Evolutionary conservation across 352 stramenopile species (phyloP).

Genomic region (Phytophthora ramorum): DNA sequence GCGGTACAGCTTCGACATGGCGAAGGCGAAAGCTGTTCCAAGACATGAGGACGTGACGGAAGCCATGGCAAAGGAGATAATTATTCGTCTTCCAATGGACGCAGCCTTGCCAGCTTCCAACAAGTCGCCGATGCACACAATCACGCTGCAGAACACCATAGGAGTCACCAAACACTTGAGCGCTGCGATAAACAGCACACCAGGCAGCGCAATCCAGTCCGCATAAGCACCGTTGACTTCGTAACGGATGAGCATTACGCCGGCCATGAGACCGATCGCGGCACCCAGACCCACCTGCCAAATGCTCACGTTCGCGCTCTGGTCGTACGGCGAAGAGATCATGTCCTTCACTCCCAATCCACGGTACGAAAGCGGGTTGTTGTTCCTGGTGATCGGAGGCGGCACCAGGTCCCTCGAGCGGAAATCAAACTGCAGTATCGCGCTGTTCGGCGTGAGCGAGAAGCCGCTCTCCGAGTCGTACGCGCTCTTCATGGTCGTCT

Average conservation of each 20-base stretch:
- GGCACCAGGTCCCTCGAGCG: slow-evolving; percentile 26
- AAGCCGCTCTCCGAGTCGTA: slow-evolving; percentile 42
- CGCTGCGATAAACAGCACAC: slow-evolving; percentile 65
- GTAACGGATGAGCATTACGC: slow-evolving; percentile 50
- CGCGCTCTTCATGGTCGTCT: slow-evolving; percentile 35
- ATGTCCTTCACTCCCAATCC: slow-evolving; percentile 55
- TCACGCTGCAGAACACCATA: slow-evolving; percentile 75
- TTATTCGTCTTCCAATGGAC: slow-evolving; percentile 56
- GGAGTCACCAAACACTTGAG: slow-evolving; percentile 75
- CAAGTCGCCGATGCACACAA: slow-evolving; percentile 66
- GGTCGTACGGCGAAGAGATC: slow-evolving; percentile 54
- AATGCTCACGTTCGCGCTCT: slow-evolving; percentile 48
- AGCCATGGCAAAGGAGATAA: slow-evolving; percentile 47
- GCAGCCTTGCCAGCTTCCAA: slow-evolving; percentile 62
- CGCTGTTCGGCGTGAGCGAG: slow-evolving; percentile 40
- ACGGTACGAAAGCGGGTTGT: slow-evolving; percentile 26
- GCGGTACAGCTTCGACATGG: slow-evolving; percentile 47
- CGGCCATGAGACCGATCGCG: slow-evolving; percentile 50
- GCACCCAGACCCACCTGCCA: slow-evolving; percentile 56
- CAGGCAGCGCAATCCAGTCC: slow-evolving; percentile 64
- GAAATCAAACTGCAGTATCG: slow-evolving; percentile 39
- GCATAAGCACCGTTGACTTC: slow-evolving; percentile 40
- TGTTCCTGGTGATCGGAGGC: slow-evolving; percentile 7
- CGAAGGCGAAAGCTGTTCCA: slow-evolving; percentile 51
- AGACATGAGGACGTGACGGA: slow-evolving; percentile 60